phyloP scores from a whole-genome alignment of 2,329 filamentous ascomycete species.

The Hymenotorrendiella dingleyae region DNA sequence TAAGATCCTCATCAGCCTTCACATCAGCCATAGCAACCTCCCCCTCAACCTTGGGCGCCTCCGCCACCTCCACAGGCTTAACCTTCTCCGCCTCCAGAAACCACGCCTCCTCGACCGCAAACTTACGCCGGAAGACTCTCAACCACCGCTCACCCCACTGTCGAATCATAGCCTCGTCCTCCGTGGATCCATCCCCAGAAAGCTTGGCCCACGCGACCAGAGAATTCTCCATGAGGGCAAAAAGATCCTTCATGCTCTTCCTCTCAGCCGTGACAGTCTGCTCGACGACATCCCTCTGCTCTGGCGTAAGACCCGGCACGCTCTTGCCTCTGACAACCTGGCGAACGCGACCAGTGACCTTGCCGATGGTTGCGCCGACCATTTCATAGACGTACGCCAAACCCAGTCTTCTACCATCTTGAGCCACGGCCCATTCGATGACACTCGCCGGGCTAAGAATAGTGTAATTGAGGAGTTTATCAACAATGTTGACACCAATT shows the following conservation, averaged over 20 bases:
- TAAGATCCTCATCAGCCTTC: neutral
- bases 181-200: conserved; percentile 52
- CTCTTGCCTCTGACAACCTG: conserved; percentile 65
- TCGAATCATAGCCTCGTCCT: conserved; percentile 59
- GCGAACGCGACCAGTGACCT: conserved; percentile 80
- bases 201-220: conserved; percentile 67
- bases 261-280: conserved; percentile 65
- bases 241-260: conserved; percentile 70
- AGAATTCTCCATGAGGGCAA: conserved; percentile 73
- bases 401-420: conserved; percentile 58
- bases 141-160: conserved; percentile 85
- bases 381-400: conserved; percentile 82
- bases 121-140: conserved; percentile 74
- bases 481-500: conserved; percentile 84
- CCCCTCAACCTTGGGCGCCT: conserved; percentile 3
- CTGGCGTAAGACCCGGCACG: conserved; percentile 48
- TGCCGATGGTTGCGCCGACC: conserved; percentile 79
- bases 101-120: conserved; percentile 77
- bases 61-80: conserved; percentile 9
- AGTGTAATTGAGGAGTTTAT: conserved; percentile 96
- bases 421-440: conserved; percentile 77
- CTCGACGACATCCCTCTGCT: conserved; percentile 44
- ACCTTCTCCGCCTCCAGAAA: conserved; percentile 35
- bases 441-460: conserved; percentile 83
- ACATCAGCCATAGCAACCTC: neutral